Evolutionary conservation across 2,329 filamentous ascomycete species (phyloP).

Genomic region (Thelonectria discophora): DNA sequence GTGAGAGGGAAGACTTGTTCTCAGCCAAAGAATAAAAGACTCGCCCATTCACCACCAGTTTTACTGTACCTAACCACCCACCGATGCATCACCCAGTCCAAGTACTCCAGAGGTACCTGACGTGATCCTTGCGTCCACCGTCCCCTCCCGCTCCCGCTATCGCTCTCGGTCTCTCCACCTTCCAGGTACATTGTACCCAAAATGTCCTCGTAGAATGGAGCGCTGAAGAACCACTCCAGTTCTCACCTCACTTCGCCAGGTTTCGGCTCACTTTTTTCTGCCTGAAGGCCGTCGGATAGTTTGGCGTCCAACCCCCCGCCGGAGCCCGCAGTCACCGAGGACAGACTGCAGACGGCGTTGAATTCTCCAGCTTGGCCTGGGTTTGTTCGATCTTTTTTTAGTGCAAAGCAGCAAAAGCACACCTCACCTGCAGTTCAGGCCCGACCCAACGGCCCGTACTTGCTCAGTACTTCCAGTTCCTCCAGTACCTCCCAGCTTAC

Average conservation of each 20-base stretch:
- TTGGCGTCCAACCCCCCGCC: background rate
- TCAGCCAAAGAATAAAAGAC: background rate
- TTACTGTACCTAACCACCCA: no score
- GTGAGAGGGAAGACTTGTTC: no score
- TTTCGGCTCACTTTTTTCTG: background rate
- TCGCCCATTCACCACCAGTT: background rate
- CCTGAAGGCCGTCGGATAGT: background rate
- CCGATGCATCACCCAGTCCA: background rate
- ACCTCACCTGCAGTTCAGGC: no score
- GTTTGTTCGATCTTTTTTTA: no score
- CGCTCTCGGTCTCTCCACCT: constrained; percentile 13
- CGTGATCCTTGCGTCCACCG: constrained; percentile 11
- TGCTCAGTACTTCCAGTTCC: no score
- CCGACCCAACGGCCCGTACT: background rate
- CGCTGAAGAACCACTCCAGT: constrained; percentile 6
- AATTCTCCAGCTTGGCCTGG: background rate
- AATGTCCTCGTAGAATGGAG: constrained; percentile 2
- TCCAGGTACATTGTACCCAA: constrained; percentile 2
- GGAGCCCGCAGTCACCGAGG: background rate
- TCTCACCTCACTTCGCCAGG: background rate
- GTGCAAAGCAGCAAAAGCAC: no score
- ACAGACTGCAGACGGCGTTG: no score
- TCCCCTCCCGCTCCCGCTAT: constrained; percentile 21
- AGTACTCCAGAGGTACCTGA: constrained; percentile 19
- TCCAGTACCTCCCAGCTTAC: background rate